phyloP scores from a whole-genome alignment of 139 green algal species.

The Chlamydomonas sp. region DNA sequence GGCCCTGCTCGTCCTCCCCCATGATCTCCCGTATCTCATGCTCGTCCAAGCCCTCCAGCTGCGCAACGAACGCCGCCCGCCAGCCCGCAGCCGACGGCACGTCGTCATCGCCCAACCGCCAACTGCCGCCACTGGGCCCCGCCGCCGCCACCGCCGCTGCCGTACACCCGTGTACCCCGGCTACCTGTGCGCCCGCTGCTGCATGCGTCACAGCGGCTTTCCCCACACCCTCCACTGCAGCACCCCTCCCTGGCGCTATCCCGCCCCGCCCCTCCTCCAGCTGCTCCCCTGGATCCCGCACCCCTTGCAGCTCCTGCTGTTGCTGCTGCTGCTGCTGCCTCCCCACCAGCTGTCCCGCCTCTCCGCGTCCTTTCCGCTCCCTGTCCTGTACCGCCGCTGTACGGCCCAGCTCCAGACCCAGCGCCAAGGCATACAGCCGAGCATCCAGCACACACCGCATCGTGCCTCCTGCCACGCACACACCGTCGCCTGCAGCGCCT shows the following conservation, averaged over 20 bases:
- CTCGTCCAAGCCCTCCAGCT: conserved; percentile 1
- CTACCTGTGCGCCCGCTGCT: no score
- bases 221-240: no score
- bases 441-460: conserved; percentile 1
- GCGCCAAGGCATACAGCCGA: conserved; percentile 17
- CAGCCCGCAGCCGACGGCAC: neutral
- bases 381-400: neutral
- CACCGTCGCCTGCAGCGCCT: neutral
- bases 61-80: conserved; percentile 2
- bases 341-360: no score
- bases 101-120: no score
- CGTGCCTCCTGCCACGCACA: neutral
- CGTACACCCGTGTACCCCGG: neutral
- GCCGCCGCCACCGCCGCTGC: neutral
- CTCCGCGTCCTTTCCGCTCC: no score
- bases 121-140: no score
- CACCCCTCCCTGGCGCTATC: neutral
- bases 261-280: neutral
- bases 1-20: neutral
- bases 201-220: no score
- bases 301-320: neutral
- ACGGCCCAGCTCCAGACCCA: neutral
- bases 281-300: neutral
- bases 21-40: conserved; percentile 15
- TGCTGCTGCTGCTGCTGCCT: neutral